These are phyloP conservation scores for Saccharomycopsis fodiens DNA, from an alignment of 805 yeast species.

Conservation along the genomic window DNA sequence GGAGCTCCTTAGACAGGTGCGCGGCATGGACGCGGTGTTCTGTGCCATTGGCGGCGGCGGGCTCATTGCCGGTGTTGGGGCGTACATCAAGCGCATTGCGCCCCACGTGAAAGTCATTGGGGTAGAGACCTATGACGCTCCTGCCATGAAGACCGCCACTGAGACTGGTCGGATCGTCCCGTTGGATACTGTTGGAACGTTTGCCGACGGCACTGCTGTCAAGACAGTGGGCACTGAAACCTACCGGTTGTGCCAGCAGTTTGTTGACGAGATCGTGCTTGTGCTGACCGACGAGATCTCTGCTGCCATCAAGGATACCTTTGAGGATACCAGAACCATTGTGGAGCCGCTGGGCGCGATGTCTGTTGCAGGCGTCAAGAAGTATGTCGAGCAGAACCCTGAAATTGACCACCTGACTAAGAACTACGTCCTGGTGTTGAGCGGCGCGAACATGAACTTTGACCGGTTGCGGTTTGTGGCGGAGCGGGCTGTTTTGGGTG, in stretches of 20 bases:
- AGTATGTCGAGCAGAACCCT: constrained; percentile 61
- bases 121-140: constrained; percentile 94
- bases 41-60: constrained; percentile 98
- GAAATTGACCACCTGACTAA: constrained; percentile 62
- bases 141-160: constrained; percentile 76
- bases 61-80: constrained; percentile 79
- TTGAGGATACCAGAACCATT: constrained; percentile 89
- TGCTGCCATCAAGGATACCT: constrained; percentile 95
- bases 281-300: constrained; percentile 90
- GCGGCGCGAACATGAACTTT: constrained; percentile 98
- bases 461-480: constrained; percentile 93
- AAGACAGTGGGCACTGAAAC: constrained; percentile 85
- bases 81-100: constrained; percentile 88
- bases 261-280: constrained; percentile 81
- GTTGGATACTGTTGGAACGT: constrained; percentile 77
- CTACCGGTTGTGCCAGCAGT: constrained; percentile 66
- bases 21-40: constrained; percentile 79
- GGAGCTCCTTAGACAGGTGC: constrained; percentile 84
- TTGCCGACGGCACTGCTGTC: constrained; percentile 99
- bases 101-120: constrained; percentile 97
- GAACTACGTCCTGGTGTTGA: constrained; percentile 75
- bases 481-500: constrained; percentile 97
- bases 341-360: constrained; percentile 98
- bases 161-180: constrained; percentile 44
- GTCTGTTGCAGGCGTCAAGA: constrained; percentile 89